Percentiles rank a stretch among this genome's conserved stretches.
These are phyloP conservation scores for Lasiosphaeriaceae sp. DNA, from an alignment of 495 filamentous ascomycete species.

Conservation along the genomic window DNA sequence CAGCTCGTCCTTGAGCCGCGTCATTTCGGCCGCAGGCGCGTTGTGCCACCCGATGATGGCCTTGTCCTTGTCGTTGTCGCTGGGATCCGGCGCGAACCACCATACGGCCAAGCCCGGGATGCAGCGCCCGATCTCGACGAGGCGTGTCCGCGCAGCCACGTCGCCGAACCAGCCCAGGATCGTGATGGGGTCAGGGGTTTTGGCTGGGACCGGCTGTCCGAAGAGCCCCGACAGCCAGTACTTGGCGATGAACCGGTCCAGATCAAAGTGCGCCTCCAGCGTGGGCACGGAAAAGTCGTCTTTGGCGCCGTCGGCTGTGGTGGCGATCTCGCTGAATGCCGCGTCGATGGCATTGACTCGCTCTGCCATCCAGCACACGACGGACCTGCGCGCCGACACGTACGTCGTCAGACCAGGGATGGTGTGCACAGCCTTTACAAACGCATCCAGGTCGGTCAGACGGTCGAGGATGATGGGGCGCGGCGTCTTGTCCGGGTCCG, in stretches of 20 bases:
- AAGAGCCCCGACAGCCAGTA: slow-evolving; percentile 1
- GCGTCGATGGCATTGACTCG: too few species aligned
- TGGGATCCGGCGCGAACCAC: not conserved
- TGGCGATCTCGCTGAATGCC: too few species aligned
- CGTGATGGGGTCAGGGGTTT: not conserved
- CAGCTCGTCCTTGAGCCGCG: too few species aligned
- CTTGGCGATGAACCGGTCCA: slow-evolving; percentile 8
- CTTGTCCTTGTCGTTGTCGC: not conserved
- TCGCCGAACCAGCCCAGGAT: not conserved
- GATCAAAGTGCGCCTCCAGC: slow-evolving; percentile 8
- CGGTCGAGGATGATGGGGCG: too few species aligned
- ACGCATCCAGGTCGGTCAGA: too few species aligned
- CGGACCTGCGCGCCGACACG: too few species aligned
- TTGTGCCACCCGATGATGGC: not conserved
- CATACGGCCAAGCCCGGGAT: not conserved
- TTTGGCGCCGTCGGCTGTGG: not conserved
- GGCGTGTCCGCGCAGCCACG: not conserved
- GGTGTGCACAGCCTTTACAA: too few species aligned
- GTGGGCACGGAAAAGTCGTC: slow-evolving; percentile 2
- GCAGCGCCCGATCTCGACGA: not conserved
- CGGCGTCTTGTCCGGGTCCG: too few species aligned
- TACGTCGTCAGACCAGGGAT: too few species aligned
- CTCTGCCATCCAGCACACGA: too few species aligned
- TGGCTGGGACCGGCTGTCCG: not conserved
- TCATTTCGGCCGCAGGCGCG: too few species aligned